Percentiles rank a stretch among this genome's conserved stretches.
Conservation (phyloP, 1,284 basidiomycete species). For the Puccinia hordei region DNA sequence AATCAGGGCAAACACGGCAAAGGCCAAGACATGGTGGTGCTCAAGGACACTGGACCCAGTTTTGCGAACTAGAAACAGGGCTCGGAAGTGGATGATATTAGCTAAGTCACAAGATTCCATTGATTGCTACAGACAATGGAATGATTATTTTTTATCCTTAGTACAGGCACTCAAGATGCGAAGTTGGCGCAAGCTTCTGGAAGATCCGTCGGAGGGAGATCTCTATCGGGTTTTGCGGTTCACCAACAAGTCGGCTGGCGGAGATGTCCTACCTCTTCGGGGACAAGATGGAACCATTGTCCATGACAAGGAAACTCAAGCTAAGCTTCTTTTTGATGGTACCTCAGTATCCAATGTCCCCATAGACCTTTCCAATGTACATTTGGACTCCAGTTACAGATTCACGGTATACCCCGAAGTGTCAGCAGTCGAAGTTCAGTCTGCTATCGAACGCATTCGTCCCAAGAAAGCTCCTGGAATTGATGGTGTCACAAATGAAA, state of each 20-base stretch:
- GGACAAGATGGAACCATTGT: background rate
- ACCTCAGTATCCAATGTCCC: background rate
- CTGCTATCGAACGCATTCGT: background rate
- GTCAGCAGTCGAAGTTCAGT: background rate
- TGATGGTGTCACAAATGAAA: conserved; percentile 8
- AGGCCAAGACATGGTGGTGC: conserved; percentile 21
- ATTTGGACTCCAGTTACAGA: background rate
- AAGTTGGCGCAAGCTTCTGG: background rate
- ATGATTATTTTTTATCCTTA: background rate
- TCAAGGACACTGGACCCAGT: conserved; percentile 2
- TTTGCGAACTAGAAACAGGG: background rate
- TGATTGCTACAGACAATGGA: background rate
- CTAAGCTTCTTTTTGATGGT: background rate
- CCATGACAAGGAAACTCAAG: background rate
- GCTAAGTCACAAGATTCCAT: background rate
- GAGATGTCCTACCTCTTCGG: background rate
- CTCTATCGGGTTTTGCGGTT: background rate
- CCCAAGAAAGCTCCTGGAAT: background rate
- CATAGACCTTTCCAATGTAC: background rate
- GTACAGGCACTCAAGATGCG: background rate
- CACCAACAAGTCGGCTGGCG: background rate
- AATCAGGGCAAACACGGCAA: background rate
- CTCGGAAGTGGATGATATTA: conserved; percentile 11
- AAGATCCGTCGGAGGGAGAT: background rate
- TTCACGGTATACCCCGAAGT: background rate